Evolutionary conservation across 1,284 basidiomycete genomes (phyloP).

Genomic region (Boletus coffeatus): DNA sequence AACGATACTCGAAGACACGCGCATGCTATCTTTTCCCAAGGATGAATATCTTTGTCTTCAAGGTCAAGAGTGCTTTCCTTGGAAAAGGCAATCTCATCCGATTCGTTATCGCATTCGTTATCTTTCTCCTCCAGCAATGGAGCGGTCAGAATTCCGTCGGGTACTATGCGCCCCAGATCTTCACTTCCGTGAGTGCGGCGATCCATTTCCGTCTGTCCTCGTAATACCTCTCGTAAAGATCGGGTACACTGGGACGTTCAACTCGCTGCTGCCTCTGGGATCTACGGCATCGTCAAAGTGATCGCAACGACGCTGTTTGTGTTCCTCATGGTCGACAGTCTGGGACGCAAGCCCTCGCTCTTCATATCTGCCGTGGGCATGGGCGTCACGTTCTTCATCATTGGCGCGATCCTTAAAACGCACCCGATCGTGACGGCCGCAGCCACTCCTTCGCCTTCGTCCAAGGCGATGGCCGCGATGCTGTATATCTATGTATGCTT

Average conservation of each 20-base stretch:
- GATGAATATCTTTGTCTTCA: constrained; percentile 71
- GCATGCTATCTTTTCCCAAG: constrained; percentile 42
- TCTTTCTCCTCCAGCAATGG: constrained; percentile 57
- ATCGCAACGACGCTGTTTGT: constrained; percentile 65
- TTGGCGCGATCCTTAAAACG: constrained; percentile 73
- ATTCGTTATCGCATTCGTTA: constrained; percentile 49
- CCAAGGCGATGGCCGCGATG: constrained; percentile 70
- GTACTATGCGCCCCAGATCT: constrained; percentile 77
- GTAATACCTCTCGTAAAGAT: constrained; percentile 33
- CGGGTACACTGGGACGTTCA: constrained; percentile 55
- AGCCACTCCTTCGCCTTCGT: constrained; percentile 40
- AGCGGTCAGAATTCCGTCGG: constrained; percentile 55
- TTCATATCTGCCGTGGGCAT: constrained; percentile 62
- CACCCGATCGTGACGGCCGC: constrained; percentile 45
- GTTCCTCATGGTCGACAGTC: constrained; percentile 48
- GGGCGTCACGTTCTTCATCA: constrained; percentile 56
- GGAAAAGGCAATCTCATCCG: constrained; percentile 70
- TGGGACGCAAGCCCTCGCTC: constrained; percentile 54
- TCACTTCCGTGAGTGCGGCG: constrained; percentile 47
- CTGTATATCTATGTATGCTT: constrained; percentile 73
- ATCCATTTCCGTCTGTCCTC: background rate
- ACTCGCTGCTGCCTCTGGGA: constrained; percentile 69
- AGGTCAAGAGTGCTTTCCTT: constrained; percentile 65
- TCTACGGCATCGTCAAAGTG: constrained; percentile 78
- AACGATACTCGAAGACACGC: constrained; percentile 36